These are phyloP conservation scores for Phytophthora ramorum DNA, from an alignment of 352 stramenopile species.

Conservation along the genomic window DNA sequence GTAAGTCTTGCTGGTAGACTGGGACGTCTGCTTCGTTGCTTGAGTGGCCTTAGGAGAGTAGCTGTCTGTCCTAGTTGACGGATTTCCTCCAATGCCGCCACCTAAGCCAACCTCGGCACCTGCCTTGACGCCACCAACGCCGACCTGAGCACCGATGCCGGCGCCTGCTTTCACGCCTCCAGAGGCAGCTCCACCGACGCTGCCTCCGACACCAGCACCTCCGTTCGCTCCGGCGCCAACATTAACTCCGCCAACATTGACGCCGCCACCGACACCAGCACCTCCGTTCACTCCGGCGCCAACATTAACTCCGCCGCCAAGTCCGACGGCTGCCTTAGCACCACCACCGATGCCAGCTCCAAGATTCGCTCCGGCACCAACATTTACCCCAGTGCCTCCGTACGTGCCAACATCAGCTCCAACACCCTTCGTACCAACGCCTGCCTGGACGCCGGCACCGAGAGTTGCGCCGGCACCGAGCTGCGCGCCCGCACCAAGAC, in stretches of 20 bases:
- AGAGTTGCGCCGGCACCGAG: not conserved
- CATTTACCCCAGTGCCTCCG: not conserved
- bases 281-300: not conserved
- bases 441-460: not conserved
- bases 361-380: not conserved
- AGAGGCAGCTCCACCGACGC: not conserved
- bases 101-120: not conserved
- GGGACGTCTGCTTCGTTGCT: not conserved
- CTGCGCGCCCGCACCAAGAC: not conserved
- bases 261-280: not conserved
- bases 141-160: not conserved
- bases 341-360: not conserved
- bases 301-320: no score
- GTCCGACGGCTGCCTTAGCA: not conserved
- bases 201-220: not conserved
- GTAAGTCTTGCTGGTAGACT: not conserved
- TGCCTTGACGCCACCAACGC: not conserved
- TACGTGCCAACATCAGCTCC: not conserved
- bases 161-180: not conserved
- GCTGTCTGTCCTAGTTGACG: no score
- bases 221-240: not conserved
- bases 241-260: not conserved
- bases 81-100: not conserved
- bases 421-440: not conserved
- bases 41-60: conserved; percentile 1